Conservation (phyloP, 805 yeast genomes). For the Kodamaea jinghongensis region DNA sequence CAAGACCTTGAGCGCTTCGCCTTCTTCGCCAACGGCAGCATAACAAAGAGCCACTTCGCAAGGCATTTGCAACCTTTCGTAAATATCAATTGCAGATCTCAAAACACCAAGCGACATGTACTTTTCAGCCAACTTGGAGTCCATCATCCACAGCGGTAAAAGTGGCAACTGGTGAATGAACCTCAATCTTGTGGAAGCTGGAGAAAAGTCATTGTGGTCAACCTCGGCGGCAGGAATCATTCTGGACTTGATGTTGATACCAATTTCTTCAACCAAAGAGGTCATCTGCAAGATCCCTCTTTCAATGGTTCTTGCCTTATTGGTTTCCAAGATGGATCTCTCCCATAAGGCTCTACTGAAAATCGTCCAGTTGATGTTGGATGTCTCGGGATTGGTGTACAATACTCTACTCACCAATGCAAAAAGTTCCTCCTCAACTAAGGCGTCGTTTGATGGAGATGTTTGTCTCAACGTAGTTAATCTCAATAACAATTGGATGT, state of each 20-base stretch:
- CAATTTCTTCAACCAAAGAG: conserved; percentile 84
- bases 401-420: conserved; percentile 75
- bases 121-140: conserved; percentile 77
- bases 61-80: conserved; percentile 70
- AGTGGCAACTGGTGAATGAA: conserved; percentile 74
- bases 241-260: conserved; percentile 58
- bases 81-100: conserved; percentile 85
- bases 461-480: conserved; percentile 61
- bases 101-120: conserved; percentile 81
- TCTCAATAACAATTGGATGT: conserved; percentile 69
- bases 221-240: conserved; percentile 45
- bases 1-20: conserved; percentile 61
- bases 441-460: conserved; percentile 65
- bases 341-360: conserved; percentile 87
- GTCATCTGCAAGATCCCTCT: conserved; percentile 93
- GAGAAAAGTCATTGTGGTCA: conserved; percentile 26
- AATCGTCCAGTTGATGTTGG: conserved; percentile 65
- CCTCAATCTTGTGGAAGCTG: conserved; percentile 54
- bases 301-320: conserved; percentile 81
- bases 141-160: conserved; percentile 83
- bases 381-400: conserved; percentile 40
- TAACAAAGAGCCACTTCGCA: conserved; percentile 88
- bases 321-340: conserved; percentile 79
- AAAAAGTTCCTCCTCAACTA: conserved; percentile 79
- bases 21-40: conserved; percentile 77